Conservation (phyloP, 225 moss, liverwort and hornwort genomes). For the Bryoerythrophyllum caledonicum region DNA sequence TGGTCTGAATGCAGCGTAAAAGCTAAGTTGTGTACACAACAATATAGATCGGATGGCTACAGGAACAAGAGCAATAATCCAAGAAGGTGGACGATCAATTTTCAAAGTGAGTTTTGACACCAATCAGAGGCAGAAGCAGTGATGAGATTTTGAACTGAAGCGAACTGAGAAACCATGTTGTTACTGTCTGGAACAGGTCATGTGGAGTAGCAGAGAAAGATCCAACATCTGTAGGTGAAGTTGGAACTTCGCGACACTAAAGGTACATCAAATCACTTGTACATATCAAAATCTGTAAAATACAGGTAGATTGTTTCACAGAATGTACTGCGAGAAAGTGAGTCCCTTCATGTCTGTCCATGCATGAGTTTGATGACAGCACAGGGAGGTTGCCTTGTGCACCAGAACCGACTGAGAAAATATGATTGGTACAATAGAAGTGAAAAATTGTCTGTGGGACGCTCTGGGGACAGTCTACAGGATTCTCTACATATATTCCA, state of each 20-base stretch:
- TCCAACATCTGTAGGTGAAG: slow-evolving; percentile 23
- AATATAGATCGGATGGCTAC: slow-evolving; percentile 1
- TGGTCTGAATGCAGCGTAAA: slow-evolving; percentile 24
- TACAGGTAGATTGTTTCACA: slow-evolving; percentile 18
- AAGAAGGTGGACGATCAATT: slow-evolving; percentile 15
- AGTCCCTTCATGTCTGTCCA: background rate
- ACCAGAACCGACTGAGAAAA: background rate
- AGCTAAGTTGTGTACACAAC: slow-evolving; percentile 1
- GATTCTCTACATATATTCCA: slow-evolving; percentile 5
- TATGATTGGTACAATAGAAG: background rate
- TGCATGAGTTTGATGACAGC: background rate
- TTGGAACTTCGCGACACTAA: slow-evolving; percentile 1
- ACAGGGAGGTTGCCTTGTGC: background rate
- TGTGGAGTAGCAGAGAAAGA: slow-evolving; percentile 23
- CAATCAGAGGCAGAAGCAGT: background rate
- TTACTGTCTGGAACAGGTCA: slow-evolving; percentile 29
- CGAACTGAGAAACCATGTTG: background rate
- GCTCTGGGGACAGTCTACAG: background rate
- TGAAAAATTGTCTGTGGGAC: background rate
- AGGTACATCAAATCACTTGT: slow-evolving; percentile 25
- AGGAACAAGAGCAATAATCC: background rate
- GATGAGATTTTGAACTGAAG: background rate
- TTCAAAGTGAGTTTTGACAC: slow-evolving; percentile 21
- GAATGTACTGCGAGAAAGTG: background rate
- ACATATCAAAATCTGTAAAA: slow-evolving; percentile 20